phyloP scores from a whole-genome alignment of 257 asterid species.

The Solanum medicagineum region DNA sequence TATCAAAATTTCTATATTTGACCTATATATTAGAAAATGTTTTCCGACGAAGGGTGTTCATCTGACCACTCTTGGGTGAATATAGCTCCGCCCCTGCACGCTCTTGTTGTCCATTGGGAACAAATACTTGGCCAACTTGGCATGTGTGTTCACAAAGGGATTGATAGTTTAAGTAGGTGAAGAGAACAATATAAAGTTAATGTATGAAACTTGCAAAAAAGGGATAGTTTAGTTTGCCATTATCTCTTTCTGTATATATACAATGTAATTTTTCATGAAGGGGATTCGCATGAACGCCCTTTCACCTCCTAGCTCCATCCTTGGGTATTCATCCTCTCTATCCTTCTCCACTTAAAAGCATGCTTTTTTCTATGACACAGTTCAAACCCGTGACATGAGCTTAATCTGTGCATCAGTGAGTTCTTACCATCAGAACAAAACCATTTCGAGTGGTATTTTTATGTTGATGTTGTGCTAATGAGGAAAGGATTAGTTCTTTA shows the following conservation, averaged over 20 bases:
- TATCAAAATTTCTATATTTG: too few relatives aligned
- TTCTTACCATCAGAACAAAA: background rate
- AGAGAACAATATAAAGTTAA: background rate
- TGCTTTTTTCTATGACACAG: background rate
- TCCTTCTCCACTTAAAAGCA: background rate
- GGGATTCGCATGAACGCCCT: background rate
- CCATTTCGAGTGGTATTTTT: background rate
- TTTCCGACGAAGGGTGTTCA: too few relatives aligned
- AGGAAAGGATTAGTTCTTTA: background rate
- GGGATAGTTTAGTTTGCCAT: background rate
- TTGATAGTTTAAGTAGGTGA: background rate
- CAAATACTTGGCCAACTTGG: background rate
- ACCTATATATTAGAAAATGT: too few relatives aligned
- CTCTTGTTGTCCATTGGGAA: background rate
- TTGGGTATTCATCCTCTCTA: background rate
- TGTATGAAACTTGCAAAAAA: background rate
- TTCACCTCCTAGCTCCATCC: background rate
- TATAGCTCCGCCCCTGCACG: too few relatives aligned
- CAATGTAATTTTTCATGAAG: background rate
- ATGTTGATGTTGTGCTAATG: background rate
- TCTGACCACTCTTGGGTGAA: too few relatives aligned
- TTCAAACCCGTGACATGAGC: background rate
- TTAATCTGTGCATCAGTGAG: background rate
- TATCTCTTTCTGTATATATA: background rate
- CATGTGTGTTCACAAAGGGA: background rate